phyloP scores from a whole-genome alignment of 176 grass and related monocot species.

The Hyparrhenia diplandra region DNA sequence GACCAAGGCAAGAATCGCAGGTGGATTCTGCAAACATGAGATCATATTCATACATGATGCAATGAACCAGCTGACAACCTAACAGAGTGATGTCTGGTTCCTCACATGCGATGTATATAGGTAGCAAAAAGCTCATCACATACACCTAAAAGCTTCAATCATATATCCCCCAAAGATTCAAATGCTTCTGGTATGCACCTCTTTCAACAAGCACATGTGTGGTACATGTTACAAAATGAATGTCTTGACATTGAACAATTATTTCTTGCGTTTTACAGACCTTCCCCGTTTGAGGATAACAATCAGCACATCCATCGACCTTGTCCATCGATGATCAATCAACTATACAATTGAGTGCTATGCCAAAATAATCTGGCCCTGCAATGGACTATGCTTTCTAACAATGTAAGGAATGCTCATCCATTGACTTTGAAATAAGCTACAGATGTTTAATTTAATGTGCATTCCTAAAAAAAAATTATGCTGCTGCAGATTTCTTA shows the following conservation, averaged over 20 bases:
- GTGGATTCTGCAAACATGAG: not conserved
- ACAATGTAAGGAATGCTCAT: slow-evolving; percentile 14
- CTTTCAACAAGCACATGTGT: not conserved
- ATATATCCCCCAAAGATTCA: not conserved
- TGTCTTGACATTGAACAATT: not conserved
- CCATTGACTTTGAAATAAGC: not conserved
- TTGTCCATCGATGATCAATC: not conserved
- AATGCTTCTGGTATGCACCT: not conserved
- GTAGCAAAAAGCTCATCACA: not conserved
- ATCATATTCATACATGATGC: not conserved
- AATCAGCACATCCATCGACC: not conserved
- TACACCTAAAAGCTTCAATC: not conserved
- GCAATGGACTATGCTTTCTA: not conserved
- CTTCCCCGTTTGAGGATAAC: not conserved
- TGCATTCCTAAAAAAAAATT: slow-evolving; percentile 8
- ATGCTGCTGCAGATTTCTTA: slow-evolving; percentile 61
- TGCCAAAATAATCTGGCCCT: slow-evolving; percentile 8
- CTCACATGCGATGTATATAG: not conserved
- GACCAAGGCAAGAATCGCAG: not conserved
- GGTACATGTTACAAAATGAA: not conserved
- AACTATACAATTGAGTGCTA: slow-evolving; percentile 33
- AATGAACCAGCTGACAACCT: not conserved
- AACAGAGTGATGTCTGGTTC: not conserved
- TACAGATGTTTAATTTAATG: not conserved
- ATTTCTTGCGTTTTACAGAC: not conserved